These are phyloP conservation scores for Backusella australiensis DNA, from an alignment of 192 early-diverging fungal species.

Conservation along the genomic window DNA sequence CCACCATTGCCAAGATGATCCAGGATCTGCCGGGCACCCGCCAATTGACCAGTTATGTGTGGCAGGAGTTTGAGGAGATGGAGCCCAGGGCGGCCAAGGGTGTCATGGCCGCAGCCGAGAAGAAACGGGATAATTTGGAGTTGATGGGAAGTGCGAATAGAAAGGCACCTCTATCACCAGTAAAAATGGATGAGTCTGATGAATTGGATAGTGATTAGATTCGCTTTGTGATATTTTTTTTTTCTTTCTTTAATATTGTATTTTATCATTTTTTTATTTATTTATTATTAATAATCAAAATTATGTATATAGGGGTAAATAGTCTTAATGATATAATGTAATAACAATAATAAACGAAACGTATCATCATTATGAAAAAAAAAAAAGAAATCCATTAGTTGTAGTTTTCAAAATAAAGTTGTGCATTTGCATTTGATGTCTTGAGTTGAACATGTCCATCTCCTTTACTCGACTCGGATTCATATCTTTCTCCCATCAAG, in stretches of 20 bases:
- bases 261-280: not conserved
- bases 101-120: constrained; percentile 38
- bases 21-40: constrained; percentile 81
- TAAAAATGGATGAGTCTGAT: not conserved
- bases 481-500: not conserved
- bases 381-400: not conserved
- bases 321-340: not conserved
- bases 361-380: not conserved
- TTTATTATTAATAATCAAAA: not conserved
- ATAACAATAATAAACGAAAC: not conserved
- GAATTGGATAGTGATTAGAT: constrained; percentile 2
- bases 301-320: not conserved
- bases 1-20: constrained; percentile 80
- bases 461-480: not conserved
- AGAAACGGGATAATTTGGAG: constrained; percentile 33
- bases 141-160: constrained; percentile 26
- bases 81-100: constrained; percentile 52
- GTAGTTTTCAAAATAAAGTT: not conserved
- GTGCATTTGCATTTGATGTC: not conserved
- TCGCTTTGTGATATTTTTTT: not conserved
- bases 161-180: not conserved
- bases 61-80: constrained; percentile 65
- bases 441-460: not conserved
- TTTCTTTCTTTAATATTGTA: not conserved
- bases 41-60: constrained; percentile 67